These are phyloP conservation scores for Penicillium sp. DNA, from an alignment of 2,329 filamentous ascomycete genomes.

Conservation along the genomic window DNA sequence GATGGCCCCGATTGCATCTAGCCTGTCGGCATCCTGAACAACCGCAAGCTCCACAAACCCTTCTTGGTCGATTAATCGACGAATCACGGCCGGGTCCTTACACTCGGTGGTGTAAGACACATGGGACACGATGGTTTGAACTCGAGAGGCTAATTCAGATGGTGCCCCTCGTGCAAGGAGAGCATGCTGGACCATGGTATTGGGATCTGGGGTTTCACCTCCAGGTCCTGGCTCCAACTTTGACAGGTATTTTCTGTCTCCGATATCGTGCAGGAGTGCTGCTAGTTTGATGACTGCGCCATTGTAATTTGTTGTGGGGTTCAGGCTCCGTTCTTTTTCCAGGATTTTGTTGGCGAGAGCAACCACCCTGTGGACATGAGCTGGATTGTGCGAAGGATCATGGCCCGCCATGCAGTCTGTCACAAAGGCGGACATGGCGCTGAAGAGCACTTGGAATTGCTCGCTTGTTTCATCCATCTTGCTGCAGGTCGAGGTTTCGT, in stretches of 20 bases:
- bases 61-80: constrained; percentile 57
- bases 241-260: constrained; percentile 76
- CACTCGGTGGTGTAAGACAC: constrained; percentile 79
- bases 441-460: constrained; percentile 51
- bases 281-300: constrained; percentile 64
- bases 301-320: constrained; percentile 48
- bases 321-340: constrained; percentile 44
- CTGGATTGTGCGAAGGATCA: constrained; percentile 86
- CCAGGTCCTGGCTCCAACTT: constrained; percentile 25
- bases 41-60: constrained; percentile 74
- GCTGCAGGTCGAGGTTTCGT: background rate
- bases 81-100: constrained; percentile 61
- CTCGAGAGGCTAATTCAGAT: constrained; percentile 60
- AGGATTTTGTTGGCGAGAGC: constrained; percentile 70
- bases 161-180: constrained; percentile 52
- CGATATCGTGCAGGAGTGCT: constrained; percentile 83
- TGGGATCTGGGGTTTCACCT: constrained; percentile 30
- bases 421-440: constrained; percentile 63
- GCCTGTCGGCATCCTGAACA: constrained; percentile 87
- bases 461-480: constrained; percentile 18
- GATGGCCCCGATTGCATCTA: constrained; percentile 88
- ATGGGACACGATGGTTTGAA: constrained; percentile 72
- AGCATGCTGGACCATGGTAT: constrained; percentile 30
- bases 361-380: constrained; percentile 78
- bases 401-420: constrained; percentile 70